These are phyloP conservation scores for Penicillium oxalicum DNA, from an alignment of 2,329 filamentous ascomycete species.

Conservation along the genomic window DNA sequence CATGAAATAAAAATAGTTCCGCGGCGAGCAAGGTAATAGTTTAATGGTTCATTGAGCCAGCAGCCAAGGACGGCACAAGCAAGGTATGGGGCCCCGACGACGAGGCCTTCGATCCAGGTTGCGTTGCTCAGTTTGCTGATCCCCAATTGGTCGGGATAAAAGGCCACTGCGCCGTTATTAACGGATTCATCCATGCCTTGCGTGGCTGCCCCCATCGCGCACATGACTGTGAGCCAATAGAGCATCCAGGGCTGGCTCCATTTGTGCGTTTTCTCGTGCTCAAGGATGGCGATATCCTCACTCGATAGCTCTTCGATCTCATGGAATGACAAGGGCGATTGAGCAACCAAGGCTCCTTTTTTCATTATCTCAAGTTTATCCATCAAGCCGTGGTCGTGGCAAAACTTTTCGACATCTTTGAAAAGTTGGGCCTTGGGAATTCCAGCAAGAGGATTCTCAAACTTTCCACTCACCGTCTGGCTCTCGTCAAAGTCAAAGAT, in stretches of 20 bases:
- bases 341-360: slow-evolving; percentile 49
- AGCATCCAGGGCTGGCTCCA: slow-evolving; percentile 48
- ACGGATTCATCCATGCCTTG: slow-evolving; percentile 50
- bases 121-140: background rate
- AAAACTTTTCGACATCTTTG: slow-evolving; percentile 51
- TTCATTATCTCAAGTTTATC: slow-evolving; percentile 46
- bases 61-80: slow-evolving; percentile 42
- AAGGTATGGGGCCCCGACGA: slow-evolving; percentile 43
- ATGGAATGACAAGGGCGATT: slow-evolving; percentile 39
- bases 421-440: slow-evolving; percentile 50
- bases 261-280: slow-evolving; percentile 44
- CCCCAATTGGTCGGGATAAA: slow-evolving; percentile 17
- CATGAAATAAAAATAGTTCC: slow-evolving; percentile 42
- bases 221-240: slow-evolving; percentile 46
- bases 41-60: slow-evolving; percentile 46
- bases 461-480: slow-evolving; percentile 8
- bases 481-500: too few species aligned
- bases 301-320: slow-evolving; percentile 14
- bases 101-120: slow-evolving; percentile 35
- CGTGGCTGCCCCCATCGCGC: slow-evolving; percentile 50
- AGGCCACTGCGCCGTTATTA: slow-evolving; percentile 43
- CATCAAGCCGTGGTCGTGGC: slow-evolving; percentile 43
- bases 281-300: slow-evolving; percentile 45
- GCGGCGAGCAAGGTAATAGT: slow-evolving; percentile 41
- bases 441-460: slow-evolving; percentile 52